Percentiles rank a stretch among this genome's conserved stretches.
Evolutionary conservation across 495 filamentous ascomycete genomes (phyloP).

Genomic region (Xanthoparmelia taractica): DNA sequence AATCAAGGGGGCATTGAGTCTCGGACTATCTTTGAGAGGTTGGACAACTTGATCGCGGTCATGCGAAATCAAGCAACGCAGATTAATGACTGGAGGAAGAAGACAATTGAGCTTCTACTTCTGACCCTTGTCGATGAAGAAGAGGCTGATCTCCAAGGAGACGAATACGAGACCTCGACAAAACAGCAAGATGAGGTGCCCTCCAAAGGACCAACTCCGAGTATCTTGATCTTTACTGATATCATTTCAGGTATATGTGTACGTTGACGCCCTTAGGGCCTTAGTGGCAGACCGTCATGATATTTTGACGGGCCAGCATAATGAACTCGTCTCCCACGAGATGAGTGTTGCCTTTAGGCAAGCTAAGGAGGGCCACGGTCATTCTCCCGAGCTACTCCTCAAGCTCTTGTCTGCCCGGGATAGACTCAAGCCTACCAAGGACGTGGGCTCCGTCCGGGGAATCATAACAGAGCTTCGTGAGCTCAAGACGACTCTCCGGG

Average conservation of each 20-base stretch:
- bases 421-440: conserved; percentile 47
- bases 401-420: conserved; percentile 52
- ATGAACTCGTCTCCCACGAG: conserved; percentile 74
- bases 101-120: conserved; percentile 60
- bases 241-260: conserved; percentile 54
- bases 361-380: conserved; percentile 57
- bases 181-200: conserved; percentile 63
- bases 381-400: conserved; percentile 61
- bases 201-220: not conserved
- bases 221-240: not conserved
- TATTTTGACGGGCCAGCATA: conserved; percentile 63
- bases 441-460: conserved; percentile 57
- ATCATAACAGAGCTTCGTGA: conserved; percentile 61
- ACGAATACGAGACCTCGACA: conserved; percentile 83
- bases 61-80: conserved; percentile 63
- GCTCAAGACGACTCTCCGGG: conserved; percentile 53
- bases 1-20: conserved; percentile 55
- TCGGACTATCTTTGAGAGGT: conserved; percentile 46
- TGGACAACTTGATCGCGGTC: conserved; percentile 45
- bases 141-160: conserved; percentile 66
- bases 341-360: conserved; percentile 48
- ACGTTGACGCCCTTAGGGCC: conserved; percentile 66
- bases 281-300: conserved; percentile 72
- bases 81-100: conserved; percentile 65
- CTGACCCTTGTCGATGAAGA: conserved; percentile 79